A percentile compares a stretch with the other conserved stretches of the same genome.
Conservation (phyloP, 306 rosid genomes). For the Sechiopsis laciniata region DNA sequence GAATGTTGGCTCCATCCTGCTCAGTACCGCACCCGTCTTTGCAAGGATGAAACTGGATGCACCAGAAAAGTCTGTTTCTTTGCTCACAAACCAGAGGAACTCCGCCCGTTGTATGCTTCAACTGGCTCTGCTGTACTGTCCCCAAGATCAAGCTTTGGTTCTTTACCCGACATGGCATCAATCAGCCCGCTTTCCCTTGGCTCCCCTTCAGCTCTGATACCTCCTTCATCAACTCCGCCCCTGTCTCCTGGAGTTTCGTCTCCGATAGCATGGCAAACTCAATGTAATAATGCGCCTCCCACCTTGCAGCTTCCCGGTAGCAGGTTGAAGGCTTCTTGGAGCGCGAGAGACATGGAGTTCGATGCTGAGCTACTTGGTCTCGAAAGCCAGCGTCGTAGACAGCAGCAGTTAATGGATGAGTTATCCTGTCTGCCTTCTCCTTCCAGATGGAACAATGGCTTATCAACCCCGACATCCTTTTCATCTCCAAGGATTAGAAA, state of each 20-base stretch:
- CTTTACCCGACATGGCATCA: constrained; percentile 47
- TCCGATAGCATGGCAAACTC: constrained; percentile 49
- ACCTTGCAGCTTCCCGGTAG: constrained; percentile 54
- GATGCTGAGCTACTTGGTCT: constrained; percentile 41
- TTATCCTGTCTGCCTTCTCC: constrained; percentile 44
- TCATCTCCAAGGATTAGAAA: constrained; percentile 34
- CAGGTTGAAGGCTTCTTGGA: constrained; percentile 47
- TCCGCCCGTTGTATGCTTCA: constrained; percentile 76
- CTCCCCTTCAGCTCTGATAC: constrained; percentile 45
- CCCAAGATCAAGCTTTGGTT: constrained; percentile 43
- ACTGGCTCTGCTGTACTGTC: constrained; percentile 88
- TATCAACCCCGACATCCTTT: constrained; percentile 35
- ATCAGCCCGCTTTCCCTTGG: constrained; percentile 42
- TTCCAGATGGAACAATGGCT: constrained; percentile 50
- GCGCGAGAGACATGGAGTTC: constrained; percentile 47
- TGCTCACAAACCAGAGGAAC: constrained; percentile 77
- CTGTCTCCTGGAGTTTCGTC: constrained; percentile 59
- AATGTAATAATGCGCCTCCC: constrained; percentile 41
- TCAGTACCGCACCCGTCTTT: constrained; percentile 79
- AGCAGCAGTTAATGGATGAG: constrained; percentile 49
- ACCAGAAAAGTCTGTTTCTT: constrained; percentile 75
- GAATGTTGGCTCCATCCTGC: constrained; percentile 98
- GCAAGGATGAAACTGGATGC: constrained; percentile 78
- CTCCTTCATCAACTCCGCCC: constrained; percentile 40
- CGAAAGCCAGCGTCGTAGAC: constrained; percentile 46